A percentile compares a stretch with the other conserved stretches of the same genome.
These are phyloP conservation scores for Entonaema liquescens DNA, from an alignment of 495 filamentous ascomycete species.

Conservation along the genomic window DNA sequence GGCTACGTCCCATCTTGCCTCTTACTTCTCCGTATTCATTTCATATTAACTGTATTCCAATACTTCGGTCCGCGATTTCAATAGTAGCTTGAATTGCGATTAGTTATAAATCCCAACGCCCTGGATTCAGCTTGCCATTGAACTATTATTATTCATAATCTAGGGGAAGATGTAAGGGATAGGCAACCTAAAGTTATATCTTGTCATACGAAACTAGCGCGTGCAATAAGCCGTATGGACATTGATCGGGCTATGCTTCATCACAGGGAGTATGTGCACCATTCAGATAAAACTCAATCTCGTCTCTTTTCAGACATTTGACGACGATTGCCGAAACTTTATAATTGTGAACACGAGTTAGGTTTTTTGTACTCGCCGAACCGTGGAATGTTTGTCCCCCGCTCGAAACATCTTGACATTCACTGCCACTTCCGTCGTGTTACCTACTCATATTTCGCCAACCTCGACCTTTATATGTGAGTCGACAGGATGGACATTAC, in stretches of 20 bases:
- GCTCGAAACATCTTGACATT: slow-evolving; percentile 23
- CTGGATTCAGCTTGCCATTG: not conserved
- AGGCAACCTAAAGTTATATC: not conserved
- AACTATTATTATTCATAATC: not conserved
- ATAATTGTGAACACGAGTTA: slow-evolving; percentile 11
- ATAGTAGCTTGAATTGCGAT: too few species aligned
- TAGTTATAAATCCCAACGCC: too few species aligned
- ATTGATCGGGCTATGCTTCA: not conserved
- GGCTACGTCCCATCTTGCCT: too few species aligned
- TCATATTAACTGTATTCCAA: too few species aligned
- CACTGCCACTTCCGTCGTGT: slow-evolving; percentile 2
- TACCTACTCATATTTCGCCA: not conserved
- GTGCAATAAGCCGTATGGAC: not conserved
- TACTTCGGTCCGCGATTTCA: too few species aligned
- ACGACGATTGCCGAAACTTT: slow-evolving; percentile 13
- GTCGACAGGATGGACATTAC: slow-evolving; percentile 14
- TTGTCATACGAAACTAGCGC: not conserved
- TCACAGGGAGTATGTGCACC: not conserved
- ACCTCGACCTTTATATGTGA: not conserved
- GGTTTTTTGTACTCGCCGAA: slow-evolving; percentile 32
- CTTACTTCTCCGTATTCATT: too few species aligned
- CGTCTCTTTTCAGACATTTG: not conserved
- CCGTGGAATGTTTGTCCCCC: slow-evolving; percentile 24
- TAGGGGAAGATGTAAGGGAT: not conserved
- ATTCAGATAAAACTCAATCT: not conserved